Evolutionary conservation across 768 basidiomycete genomes (phyloP), one percentile per base, ranked within the genome.

Genomic region (Agrocybe pediades): DNA sequence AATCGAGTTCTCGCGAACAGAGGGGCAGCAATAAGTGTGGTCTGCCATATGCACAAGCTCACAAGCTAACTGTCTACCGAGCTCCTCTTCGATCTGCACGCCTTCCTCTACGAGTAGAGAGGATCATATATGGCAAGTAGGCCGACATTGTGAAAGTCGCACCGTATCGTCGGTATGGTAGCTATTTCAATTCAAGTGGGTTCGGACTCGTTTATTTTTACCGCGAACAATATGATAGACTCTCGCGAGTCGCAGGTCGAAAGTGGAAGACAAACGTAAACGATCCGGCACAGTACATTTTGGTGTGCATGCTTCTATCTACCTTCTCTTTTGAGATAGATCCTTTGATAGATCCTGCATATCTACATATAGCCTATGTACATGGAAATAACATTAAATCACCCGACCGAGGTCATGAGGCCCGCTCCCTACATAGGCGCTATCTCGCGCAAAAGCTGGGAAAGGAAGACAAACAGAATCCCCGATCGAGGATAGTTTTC

Each of bases 391-490:
- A n/a, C n/a, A 49, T 46, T 46, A 43, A 51, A 55, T 58, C 57
- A 58, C 36, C 57, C 54, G 57, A 58, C 57, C 41, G 19, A 19
- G 49, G 57, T 58, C 57, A 58, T 58, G 57, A 49, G 57, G 51
- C 50, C 46, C 25, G 19, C 19, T 41, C 43, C 48, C 33, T 15
- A 36, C 6, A 36, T 57, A 53, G 52, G 47, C 51, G 49, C 42
- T 49, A 49, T 45, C 29, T 19, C 39, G 40, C 30, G 25, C 41
- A 24, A 30, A 36, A 40, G 21, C 20, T 50, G 49, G 40, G 33
- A 40, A 19, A 25, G 47, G 39, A 48, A 29, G 39, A 41, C 33
- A 36, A 36, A 15, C 33, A 25, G 21, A 39, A 49, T 24, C 23
- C 52, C 53, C 53, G 55, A 60, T 60, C 59, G 59, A 56, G 55